Base-by-base conservation (phyloP, 345 rosid species). In the Arabis hirsuta region DNA sequence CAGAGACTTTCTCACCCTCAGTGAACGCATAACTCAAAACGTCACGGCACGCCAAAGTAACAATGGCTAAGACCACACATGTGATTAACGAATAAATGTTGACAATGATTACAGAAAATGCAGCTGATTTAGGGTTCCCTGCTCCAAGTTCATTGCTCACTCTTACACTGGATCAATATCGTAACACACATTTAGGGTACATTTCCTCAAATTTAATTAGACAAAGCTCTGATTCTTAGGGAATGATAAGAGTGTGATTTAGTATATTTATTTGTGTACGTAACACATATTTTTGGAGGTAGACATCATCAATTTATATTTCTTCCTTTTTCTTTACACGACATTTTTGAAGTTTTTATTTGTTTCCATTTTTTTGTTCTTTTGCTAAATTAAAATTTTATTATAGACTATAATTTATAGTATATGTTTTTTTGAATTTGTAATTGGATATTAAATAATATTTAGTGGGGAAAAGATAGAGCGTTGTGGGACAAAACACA, bases 91-190 rank as follows among this genome's bases (percentile, higher is more conserved):
- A 87, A 39, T 70, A 50, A 0, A 70, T 9, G 4, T 87, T 88
- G 67, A 87, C 87, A 2, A 84, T 6, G 5, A 55, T 69, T 6
- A 89, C 96, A 0, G 96, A 89, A 64, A 88, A 88, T 26, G 85
- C 67, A 1, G 92, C 91, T 20, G 92, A 76, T 71, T 81, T 86
- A 0, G 96, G 92, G 51, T 88, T 88, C 20, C 84, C 86, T 1
- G 87, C 90, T 83, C 97, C 97, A 12, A 87, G 87, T 73, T 88
- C 97, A 34, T 91, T 91, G 76, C 89, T 85, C 22, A 87, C 96
- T 69, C 97, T 83, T 55, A 88, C 97, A 62, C 97, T 88, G 80
- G 5, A 12, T 11, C 26, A 71, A 29, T 26, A 55, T 13, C 22
- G 75, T 6, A 47, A 41, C 39, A 45, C 36, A 53, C 16, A 9